phyloP scores from a whole-genome alignment of 2,329 filamentous ascomycete genomes.

The Emergomyces orientalis region DNA sequence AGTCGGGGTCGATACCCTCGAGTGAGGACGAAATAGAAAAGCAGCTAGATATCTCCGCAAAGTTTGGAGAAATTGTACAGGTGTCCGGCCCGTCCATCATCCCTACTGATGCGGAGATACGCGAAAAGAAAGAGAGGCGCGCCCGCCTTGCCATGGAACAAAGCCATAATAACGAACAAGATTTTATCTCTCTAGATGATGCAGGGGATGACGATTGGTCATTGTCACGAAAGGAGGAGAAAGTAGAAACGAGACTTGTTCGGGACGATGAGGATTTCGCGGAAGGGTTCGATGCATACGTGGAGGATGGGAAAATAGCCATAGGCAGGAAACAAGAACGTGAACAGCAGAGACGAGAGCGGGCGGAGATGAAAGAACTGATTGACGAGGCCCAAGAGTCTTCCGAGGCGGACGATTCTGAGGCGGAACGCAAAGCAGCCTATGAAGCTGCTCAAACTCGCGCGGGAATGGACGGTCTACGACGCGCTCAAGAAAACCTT shows the following conservation, averaged over 20 bases:
- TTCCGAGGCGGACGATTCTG: slow-evolving; percentile 55
- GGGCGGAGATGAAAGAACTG: slow-evolving; percentile 70
- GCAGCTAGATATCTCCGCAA: slow-evolving; percentile 38
- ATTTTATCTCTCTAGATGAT: slow-evolving; percentile 37
- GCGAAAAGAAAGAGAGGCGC: slow-evolving; percentile 80
- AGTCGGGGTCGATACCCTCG: slow-evolving; percentile 27
- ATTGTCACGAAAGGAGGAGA: slow-evolving; percentile 48
- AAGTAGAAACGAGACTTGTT: slow-evolving; percentile 64
- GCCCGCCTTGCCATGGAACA: slow-evolving; percentile 68
- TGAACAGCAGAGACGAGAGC: slow-evolving; percentile 55
- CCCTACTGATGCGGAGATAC: slow-evolving; percentile 74
- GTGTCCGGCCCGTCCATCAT: slow-evolving; percentile 43
- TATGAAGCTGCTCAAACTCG: slow-evolving; percentile 82
- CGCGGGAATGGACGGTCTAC: slow-evolving; percentile 69
- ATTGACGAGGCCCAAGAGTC: slow-evolving; percentile 69
- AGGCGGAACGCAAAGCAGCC: slow-evolving; percentile 58
- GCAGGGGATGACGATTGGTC: slow-evolving; percentile 38
- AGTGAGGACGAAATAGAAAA: slow-evolving; percentile 33
- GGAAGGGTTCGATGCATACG: slow-evolving; percentile 87
- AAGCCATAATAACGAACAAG: slow-evolving; percentile 13
- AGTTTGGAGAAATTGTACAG: slow-evolving; percentile 38
- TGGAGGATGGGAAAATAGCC: slow-evolving; percentile 71
- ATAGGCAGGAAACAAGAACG: slow-evolving; percentile 70
- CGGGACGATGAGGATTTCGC: slow-evolving; percentile 84
- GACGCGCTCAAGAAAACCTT: slow-evolving; percentile 30